These are phyloP conservation scores for Dipodascopsis uninucleata DNA, from an alignment of 805 yeast genomes.

Conservation along the genomic window DNA sequence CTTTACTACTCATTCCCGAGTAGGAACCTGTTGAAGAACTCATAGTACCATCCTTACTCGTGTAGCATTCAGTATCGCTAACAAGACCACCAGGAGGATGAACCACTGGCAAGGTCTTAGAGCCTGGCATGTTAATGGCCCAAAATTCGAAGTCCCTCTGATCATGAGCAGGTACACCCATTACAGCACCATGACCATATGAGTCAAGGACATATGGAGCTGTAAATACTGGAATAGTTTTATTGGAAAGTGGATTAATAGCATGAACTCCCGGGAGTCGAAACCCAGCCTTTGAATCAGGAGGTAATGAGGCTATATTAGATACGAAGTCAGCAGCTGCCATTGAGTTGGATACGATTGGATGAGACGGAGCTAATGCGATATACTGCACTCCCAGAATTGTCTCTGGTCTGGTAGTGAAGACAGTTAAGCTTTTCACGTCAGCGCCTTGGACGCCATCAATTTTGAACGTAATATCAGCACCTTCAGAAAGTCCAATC, in stretches of 20 bases:
- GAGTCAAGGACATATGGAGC: slow-evolving; percentile 85
- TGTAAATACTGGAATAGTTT: slow-evolving; percentile 66
- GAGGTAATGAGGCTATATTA: slow-evolving; percentile 35
- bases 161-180: slow-evolving; percentile 98
- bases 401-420: slow-evolving; percentile 90
- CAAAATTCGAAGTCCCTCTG: slow-evolving; percentile 79
- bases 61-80: slow-evolving; percentile 35
- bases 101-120: slow-evolving; percentile 44
- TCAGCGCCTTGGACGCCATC: slow-evolving; percentile 7
- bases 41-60: slow-evolving; percentile 46
- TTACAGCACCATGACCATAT: slow-evolving; percentile 91
- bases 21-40: slow-evolving; percentile 48
- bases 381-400: slow-evolving; percentile 75
- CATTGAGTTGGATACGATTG: slow-evolving; percentile 44
- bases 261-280: slow-evolving; percentile 44
- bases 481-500: slow-evolving; percentile 88
- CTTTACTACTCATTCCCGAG: slow-evolving; percentile 47
- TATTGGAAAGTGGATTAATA: slow-evolving; percentile 53
- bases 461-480: slow-evolving; percentile 53
- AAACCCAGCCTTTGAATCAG: slow-evolving; percentile 59
- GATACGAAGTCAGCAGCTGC: slow-evolving; percentile 49
- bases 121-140: slow-evolving; percentile 53
- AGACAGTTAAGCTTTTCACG: slow-evolving; percentile 46
- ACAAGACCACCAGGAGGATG: slow-evolving; percentile 38
- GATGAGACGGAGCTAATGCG: slow-evolving; percentile 73